These are phyloP conservation scores for Primulina huaijiensis DNA, from an alignment of 257 asterid genomes.

Conservation along the genomic window DNA sequence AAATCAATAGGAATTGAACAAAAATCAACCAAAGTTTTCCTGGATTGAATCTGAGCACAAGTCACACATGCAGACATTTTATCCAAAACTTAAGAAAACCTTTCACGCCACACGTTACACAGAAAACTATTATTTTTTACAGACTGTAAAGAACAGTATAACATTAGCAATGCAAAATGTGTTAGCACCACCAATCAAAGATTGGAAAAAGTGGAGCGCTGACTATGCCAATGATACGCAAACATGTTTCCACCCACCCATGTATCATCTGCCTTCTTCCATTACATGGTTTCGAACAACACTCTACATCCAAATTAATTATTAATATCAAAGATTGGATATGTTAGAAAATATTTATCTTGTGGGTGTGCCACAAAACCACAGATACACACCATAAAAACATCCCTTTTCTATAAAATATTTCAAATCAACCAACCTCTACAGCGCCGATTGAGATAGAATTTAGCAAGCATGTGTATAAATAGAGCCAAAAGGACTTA, in stretches of 20 bases:
- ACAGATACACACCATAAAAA: background rate
- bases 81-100: background rate
- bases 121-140: background rate
- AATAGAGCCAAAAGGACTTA: slow-evolving; percentile 27
- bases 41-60: background rate
- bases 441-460: background rate
- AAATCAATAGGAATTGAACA: background rate
- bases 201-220: background rate
- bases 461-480: background rate
- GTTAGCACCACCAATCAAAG: background rate
- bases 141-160: background rate
- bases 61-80: background rate
- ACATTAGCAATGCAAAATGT: background rate
- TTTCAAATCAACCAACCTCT: background rate
- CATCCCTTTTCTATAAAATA: background rate
- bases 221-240: background rate
- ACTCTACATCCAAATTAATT: background rate
- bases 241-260: background rate
- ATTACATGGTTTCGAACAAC: too few relatives aligned
- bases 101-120: background rate
- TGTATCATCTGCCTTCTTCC: background rate
- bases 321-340: background rate
- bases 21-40: background rate
- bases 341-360: background rate
- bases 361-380: background rate